A percentile compares a stretch with the other conserved stretches of the same genome.
phyloP scores from a whole-genome alignment of 768 basidiomycete species.

The Hygrocybe punicea region DNA sequence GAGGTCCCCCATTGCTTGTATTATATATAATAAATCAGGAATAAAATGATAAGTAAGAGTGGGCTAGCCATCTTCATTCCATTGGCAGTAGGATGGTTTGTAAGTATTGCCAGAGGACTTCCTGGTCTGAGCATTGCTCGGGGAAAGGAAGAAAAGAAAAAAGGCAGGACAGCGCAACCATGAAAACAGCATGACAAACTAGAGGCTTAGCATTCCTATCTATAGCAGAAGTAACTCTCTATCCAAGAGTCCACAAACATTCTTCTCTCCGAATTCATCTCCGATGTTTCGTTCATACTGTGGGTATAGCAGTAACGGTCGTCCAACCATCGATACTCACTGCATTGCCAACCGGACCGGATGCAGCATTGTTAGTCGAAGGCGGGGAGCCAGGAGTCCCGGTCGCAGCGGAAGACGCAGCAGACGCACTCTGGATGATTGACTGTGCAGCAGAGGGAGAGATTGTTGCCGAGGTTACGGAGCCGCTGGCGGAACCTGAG shows the following conservation, averaged over 20 bases:
- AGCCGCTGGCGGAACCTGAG: constrained; percentile 23
- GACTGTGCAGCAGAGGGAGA: constrained; percentile 18
- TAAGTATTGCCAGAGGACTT: neutral
- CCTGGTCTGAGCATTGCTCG: neutral
- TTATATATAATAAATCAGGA: neutral
- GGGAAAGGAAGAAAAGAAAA: neutral
- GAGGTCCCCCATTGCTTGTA: neutral
- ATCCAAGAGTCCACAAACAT: no score
- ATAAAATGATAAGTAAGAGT: no score
- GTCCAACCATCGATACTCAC: neutral
- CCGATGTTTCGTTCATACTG: no score
- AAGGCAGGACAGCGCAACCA: no score
- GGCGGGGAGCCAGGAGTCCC: constrained; percentile 13
- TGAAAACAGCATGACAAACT: no score
- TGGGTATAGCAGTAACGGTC: no score
- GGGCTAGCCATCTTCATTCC: neutral
- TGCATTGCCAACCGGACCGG: neutral
- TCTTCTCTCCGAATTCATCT: no score
- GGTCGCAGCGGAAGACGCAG: constrained; percentile 31
- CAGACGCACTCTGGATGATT: constrained; percentile 18
- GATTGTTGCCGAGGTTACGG: constrained; percentile 7
- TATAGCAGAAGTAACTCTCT: no score
- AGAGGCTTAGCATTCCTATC: no score
- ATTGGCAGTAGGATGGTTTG: neutral
- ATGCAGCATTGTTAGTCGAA: neutral